Evolutionary conservation across 805 yeast genomes (phyloP), one percentile per base, ranked within the genome.

Genomic region (Candida lessepsii): DNA sequence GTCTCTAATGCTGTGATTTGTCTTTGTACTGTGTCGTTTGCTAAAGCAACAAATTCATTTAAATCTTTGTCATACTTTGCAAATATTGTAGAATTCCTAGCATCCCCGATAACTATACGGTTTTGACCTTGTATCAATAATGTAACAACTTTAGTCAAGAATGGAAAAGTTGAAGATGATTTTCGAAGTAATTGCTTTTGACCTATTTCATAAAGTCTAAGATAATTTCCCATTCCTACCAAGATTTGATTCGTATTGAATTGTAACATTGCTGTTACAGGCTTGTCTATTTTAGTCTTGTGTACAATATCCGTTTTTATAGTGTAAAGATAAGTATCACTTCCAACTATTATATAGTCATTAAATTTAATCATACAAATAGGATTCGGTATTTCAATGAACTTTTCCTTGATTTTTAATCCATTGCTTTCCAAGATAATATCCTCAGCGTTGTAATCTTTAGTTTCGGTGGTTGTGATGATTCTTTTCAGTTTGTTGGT

Each of bases 181-280:
- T 86, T 87, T 41, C 83, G 73, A 41, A 93, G 65, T 27, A 91
- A 65, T 54, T 90, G 97, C 48, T 83, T 85, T 51, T 71, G 70
- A 2, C 99, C 99, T 20, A 88, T 47, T 19, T 81, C 90, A 54
- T 75, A 89, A 7, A 86, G 48, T 25, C 85, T 62, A 35, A 91
- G 50, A 35, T 61, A 58, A 31, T 72, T 67, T 1, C 71, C 73
- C 35, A 77, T 49, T 0, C 86, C 90, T 1, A 75, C 82, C 1
- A 89, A 57, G 1, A 89, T 55, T 13, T 39, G 41, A 44, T 70
- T 71, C 0, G 81, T 86, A 11, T 61, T 49, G 56, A 86, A 87
- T 9, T 66, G 61, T 1, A 58, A 48, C 56, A 90, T 49, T 0
- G 84, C 67, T 20, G 68, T 46, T 0, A 79, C 76, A 2, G 67